Base-by-base conservation (phyloP, 108 stramenopile genomes). In the Fistulifera pelliculosa region DNA sequence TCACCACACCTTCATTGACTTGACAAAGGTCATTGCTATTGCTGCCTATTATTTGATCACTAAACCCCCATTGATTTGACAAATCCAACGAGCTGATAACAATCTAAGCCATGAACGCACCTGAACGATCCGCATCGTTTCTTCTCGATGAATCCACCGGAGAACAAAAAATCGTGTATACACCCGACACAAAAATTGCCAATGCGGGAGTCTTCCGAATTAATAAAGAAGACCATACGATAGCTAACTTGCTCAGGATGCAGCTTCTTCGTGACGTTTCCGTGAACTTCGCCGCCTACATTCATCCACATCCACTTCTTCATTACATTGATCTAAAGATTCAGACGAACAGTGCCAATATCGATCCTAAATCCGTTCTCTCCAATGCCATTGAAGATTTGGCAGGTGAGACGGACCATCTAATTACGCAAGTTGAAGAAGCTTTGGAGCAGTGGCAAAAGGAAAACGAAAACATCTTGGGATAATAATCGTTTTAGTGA, bases 221-320 rank as follows among this genome's bases (percentile, higher is more conserved):
- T 58, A 96, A 93, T 66, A 96, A 95, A 56, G 97, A 98, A 71
- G 97, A 98, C 69, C 97, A 98, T 66, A 98, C 97, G 0, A 56
- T 98, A 14, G 90, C 83, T 0, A 98, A 98, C 58, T 70, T 98
- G 21, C 60, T 98, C 41, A 87, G 97, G 2, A 90, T 95, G 90
- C 95, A 98, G 64, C 75, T 96, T 11, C 76, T 98, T 31, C 72
- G 86, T 15, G 94, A 96, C 63, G 81, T 83, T 24, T 55, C 69
- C 17, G 94, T 96, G 1, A 80, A 87, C 26, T 92, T 87, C 49
- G 58, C 58, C 14, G 97, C 95, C 17, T 98, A 98, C 65, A 73
- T 87, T 56, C 85, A 90, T 60, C 97, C 97, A 0, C 97, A 98
- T 65, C 97, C 97, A 10, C 53, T 98, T 48, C 75, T 94, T 6